Base-by-base conservation (phyloP, 2,329 filamentous ascomycete species). In the Zymoseptoria crescenta region DNA sequence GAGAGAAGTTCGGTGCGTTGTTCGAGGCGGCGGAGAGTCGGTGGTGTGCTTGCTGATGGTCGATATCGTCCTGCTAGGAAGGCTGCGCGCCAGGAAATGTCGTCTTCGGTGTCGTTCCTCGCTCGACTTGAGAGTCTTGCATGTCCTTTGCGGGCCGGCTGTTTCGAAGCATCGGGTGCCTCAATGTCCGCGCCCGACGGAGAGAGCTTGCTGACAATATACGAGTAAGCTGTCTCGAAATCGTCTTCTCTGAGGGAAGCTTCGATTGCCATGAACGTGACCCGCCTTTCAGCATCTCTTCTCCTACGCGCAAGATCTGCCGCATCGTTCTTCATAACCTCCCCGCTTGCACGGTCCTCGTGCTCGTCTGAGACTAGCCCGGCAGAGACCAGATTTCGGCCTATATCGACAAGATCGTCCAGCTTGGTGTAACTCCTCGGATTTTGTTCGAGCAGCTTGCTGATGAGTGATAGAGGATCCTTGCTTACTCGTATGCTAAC, bases 161-260 rank as follows among this genome's bases (percentile, higher is more conserved):
- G 56, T 16, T 51, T 53, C 10, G 50, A 21, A 24, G 57, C 54
- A 27, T 54, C 49, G 7, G 62, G 64, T 10, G 52, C 57, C 13
- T 61, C 57, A 24, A 64, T 69, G 62, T 64, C 65, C 54, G 62
- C 70, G 62, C 59, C 72, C 13, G 70, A 68, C 6, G 72, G 74
- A 1, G 70, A 69, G 28, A 94, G 78, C 21, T 87, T 83, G 68
- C 85, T 91, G 52, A 90, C 82, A 1, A 92, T 86, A 69, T 89
- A 93, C 0, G 88, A 92, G 71, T 93, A 94, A 9, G 89, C 89
- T 0, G 89, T 94, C 70, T 95, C 90, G 62, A 94, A 94, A 70
- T 85, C 90, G 63, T 91, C 86, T 69, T 92, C 88, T 8, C 80
- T 79, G 1, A 94, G 79, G 10, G 89, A 88, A 13, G 87, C 85